Evolutionary conservation across 805 yeast genomes (phyloP), one percentile per base, ranked within the genome.

Genomic region (Teunomyces kruisii): DNA sequence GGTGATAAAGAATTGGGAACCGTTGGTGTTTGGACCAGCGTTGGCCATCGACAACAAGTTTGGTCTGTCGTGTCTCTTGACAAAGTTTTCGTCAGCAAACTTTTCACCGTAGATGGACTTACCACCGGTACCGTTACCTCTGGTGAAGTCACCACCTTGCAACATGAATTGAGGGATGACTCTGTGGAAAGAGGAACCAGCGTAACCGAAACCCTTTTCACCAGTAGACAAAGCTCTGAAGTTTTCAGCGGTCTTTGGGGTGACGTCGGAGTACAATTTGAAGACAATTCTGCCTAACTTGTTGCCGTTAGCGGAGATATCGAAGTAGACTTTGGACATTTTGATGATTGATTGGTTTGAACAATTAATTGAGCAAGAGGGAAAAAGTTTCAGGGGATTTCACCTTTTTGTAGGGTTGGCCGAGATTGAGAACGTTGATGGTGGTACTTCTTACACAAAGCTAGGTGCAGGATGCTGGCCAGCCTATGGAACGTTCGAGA

Each of bases 21-120:
- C 97, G 76, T 92, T 92, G 75, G 97, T 88, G 84, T 89, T 88
- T 71, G 96, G 96, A 59, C 97, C 97, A 53, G 97, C 95, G 68
- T 92, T 92, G 68, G 97, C 97, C 97, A 92, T 92, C 52, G 96
- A 88, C 70, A 72, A 86, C 74, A 80, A 90, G 54, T 79, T 80
- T 79, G 78, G 95, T 83, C 70, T 82, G 76, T 75, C 76, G 74
- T 92, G 97, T 64, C 70, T 83, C 74, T 75, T 74, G 64, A 61
- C 53, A 64, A 86, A 86, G 80, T 84, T 86, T 68, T 86, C 95
- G 62, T 86, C 95, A 38, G 76, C 76, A 71, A 86, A 86, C 66
- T 78, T 83, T 49, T 78, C 82, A 58, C 92, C 92, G 69, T 86
- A 72, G 49, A 72, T 72, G 39, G 76, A 72, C 58, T 69, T 71